Conservation (phyloP, 306 rosid species). For the Sechiopsis laciniata region DNA sequence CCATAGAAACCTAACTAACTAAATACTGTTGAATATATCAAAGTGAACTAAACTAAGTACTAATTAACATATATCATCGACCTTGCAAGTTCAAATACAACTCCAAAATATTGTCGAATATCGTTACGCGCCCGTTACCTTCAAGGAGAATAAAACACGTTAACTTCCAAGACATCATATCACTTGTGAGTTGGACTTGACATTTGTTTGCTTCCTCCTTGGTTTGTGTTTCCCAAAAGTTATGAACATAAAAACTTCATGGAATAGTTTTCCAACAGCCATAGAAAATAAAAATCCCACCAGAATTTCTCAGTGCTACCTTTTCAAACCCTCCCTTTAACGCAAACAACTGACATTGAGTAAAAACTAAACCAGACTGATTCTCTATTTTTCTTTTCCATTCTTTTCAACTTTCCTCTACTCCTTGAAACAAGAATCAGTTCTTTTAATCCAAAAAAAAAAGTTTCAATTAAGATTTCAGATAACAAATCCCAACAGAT, state of each 20-base stretch:
- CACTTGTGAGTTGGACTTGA: neutral
- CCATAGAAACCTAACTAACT: neutral
- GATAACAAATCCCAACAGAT: slow-evolving; percentile 18
- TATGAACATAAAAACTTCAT: neutral
- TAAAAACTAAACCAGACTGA: neutral
- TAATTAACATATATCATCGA: no score
- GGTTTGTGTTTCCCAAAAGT: slow-evolving; percentile 18
- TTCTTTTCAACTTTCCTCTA: no score
- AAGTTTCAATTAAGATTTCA: slow-evolving; percentile 3
- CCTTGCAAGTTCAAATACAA: no score
- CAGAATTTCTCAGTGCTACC: neutral
- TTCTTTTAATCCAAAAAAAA: neutral
- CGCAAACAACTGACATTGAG: slow-evolving; percentile 11
- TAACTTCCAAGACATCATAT: neutral
- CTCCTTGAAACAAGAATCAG: no score
- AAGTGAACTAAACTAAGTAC: no score
- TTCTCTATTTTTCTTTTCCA: neutral
- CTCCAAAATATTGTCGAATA: neutral
- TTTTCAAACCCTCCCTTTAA: neutral
- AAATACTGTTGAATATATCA: neutral
- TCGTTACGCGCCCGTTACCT: neutral
- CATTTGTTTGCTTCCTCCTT: neutral
- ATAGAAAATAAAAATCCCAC: neutral
- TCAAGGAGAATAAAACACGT: neutral
- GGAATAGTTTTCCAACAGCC: neutral